A percentile compares a stretch with the other conserved stretches of the same genome.
phyloP scores from a whole-genome alignment of 257 asterid genomes.

The Catharanthus roseus region DNA sequence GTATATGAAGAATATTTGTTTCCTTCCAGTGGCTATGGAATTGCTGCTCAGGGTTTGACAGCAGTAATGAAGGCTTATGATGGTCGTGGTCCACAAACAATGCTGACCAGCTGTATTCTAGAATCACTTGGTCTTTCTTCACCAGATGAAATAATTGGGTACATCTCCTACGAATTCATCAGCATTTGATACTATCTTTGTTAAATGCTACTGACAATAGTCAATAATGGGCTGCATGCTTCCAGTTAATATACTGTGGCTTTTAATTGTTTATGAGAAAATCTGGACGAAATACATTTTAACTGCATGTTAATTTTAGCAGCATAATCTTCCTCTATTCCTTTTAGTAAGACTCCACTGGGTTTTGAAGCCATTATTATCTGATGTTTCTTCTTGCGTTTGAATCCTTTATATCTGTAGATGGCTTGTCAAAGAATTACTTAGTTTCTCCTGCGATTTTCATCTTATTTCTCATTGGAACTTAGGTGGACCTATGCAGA shows the following conservation, averaged over 20 bases:
- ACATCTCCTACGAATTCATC: conserved; percentile 21
- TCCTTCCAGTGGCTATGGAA: conserved; percentile 85
- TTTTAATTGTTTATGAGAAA: neutral
- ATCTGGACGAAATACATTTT: neutral
- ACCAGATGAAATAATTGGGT: conserved; percentile 93
- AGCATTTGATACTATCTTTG: conserved; percentile 2
- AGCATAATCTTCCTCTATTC: neutral
- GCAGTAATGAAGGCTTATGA: conserved; percentile 90
- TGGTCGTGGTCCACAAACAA: conserved; percentile 87
- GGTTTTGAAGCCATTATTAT: neutral
- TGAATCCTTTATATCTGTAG: neutral
- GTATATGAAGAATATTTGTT: conserved; percentile 7
- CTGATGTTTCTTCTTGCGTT: neutral
- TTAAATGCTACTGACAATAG: neutral
- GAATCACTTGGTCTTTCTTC: conserved; percentile 72
- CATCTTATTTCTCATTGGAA: conserved; percentile 50
- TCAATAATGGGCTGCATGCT: neutral
- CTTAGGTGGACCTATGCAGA: conserved; percentile 99
- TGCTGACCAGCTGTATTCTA: conserved; percentile 59
- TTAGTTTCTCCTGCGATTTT: conserved; percentile 26
- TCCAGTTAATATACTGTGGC: neutral
- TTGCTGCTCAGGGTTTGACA: conserved; percentile 84
- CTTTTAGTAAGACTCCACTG: too few species aligned
- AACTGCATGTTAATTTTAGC: neutral
- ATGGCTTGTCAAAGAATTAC: neutral